phyloP scores from a whole-genome alignment of 352 stramenopile species.

The Pythium dissotocum region DNA sequence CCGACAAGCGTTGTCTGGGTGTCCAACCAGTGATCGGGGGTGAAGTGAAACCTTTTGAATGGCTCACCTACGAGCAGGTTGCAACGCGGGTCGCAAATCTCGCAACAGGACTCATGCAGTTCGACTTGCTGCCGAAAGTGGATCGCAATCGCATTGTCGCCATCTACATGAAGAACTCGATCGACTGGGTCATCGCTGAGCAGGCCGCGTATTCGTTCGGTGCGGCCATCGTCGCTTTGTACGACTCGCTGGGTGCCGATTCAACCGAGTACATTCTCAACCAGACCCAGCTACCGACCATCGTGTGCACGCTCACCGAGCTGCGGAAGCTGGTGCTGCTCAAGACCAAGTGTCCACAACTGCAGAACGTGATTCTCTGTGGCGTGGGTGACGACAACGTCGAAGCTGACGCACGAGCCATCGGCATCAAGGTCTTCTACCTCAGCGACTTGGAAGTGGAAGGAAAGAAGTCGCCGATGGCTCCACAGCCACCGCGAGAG shows the following conservation, averaged over 20 bases:
- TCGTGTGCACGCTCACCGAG: slow-evolving; percentile 63
- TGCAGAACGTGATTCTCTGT: slow-evolving; percentile 52
- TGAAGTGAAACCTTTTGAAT: slow-evolving; percentile 41
- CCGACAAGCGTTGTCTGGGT: slow-evolving; percentile 42
- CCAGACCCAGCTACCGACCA: slow-evolving; percentile 66
- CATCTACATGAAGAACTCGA: slow-evolving; percentile 97
- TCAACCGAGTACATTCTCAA: slow-evolving; percentile 77
- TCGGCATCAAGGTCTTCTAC: slow-evolving; percentile 43
- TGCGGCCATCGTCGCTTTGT: slow-evolving; percentile 58
- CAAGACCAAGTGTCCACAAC: slow-evolving; percentile 41
- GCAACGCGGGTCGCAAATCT: slow-evolving; percentile 36
- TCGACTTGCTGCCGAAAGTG: slow-evolving; percentile 41
- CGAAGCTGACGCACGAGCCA: slow-evolving; percentile 34
- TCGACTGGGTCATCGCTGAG: slow-evolving; percentile 95
- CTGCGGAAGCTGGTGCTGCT: slow-evolving; percentile 48
- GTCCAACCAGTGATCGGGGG: slow-evolving; percentile 39
- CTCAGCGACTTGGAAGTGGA: slow-evolving; percentile 42
- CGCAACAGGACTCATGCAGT: slow-evolving; percentile 46
- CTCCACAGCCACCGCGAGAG: slow-evolving; percentile 35
- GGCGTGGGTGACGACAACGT: slow-evolving; percentile 38
- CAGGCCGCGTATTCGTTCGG: slow-evolving; percentile 66
- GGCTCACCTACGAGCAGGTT: slow-evolving; percentile 61
- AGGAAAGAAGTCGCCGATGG: slow-evolving; percentile 33
- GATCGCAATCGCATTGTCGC: slow-evolving; percentile 76
- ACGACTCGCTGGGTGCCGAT: slow-evolving; percentile 77